Conservation (phyloP, 257 asterid genomes). For the Solanum clarkiae region DNA sequence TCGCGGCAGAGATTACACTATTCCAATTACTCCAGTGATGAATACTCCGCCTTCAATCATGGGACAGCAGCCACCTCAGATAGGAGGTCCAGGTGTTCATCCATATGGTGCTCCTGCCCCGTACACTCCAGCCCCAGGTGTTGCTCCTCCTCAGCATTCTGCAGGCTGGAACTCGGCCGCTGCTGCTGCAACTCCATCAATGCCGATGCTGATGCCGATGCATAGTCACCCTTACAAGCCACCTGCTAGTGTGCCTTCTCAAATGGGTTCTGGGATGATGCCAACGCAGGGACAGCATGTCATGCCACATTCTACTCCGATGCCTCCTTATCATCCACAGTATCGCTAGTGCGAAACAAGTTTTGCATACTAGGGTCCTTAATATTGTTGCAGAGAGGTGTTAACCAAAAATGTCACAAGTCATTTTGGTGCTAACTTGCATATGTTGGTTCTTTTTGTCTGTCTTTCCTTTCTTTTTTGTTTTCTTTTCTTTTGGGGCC, state of each 20-base stretch:
- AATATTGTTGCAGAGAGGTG: neutral
- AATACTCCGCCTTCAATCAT: slow-evolving; percentile 57
- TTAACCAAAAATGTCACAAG: neutral
- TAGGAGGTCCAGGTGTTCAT: slow-evolving; percentile 44
- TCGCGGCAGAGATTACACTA: slow-evolving; percentile 86
- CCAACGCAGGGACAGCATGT: slow-evolving; percentile 46
- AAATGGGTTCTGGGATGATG: slow-evolving; percentile 39
- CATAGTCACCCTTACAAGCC: slow-evolving; percentile 62
- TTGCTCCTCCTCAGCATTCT: slow-evolving; percentile 36
- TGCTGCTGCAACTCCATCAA: slow-evolving; percentile 21
- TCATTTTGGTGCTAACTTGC: neutral
- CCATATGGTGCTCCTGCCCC: slow-evolving; percentile 34
- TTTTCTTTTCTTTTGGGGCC: neutral
- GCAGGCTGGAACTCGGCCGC: slow-evolving; percentile 55
- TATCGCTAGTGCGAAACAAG: slow-evolving; percentile 8
- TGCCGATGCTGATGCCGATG: slow-evolving; percentile 69
- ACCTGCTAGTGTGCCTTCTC: slow-evolving; percentile 26
- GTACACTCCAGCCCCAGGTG: slow-evolving; percentile 42
- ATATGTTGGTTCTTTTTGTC: neutral
- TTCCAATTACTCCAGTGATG: slow-evolving; percentile 44
- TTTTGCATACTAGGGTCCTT: neutral
- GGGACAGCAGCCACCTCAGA: slow-evolving; percentile 61
- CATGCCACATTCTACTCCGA: slow-evolving; percentile 39
- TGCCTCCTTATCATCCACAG: slow-evolving; percentile 59
- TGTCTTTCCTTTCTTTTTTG: neutral